A percentile compares a stretch with the other conserved stretches of the same genome.
Conservation (phyloP, 2,329 filamentous ascomycete genomes). For the Penicillium sp. region DNA sequence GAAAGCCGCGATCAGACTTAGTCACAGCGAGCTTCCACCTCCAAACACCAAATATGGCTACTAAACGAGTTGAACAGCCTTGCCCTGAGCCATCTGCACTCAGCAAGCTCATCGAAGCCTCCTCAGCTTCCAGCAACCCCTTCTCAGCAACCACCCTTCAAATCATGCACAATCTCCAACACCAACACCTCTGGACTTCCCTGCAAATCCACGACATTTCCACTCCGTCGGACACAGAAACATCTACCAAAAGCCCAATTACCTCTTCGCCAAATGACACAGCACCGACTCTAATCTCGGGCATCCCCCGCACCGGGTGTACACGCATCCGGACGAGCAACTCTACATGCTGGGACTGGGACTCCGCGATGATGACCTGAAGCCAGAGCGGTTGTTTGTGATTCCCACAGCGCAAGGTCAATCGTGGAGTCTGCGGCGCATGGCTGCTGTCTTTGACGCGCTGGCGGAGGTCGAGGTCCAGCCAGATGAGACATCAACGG, state of each 20-base stretch:
- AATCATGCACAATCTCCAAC: slow-evolving; percentile 58
- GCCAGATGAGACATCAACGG: slow-evolving; percentile 1
- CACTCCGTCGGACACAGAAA: neutral
- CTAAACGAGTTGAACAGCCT: slow-evolving; percentile 4
- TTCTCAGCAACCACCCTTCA: slow-evolving; percentile 50
- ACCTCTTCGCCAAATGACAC: slow-evolving; percentile 18
- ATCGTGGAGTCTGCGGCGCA: slow-evolving; percentile 53
- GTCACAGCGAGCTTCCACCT: neutral
- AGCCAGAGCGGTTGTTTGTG: slow-evolving; percentile 54
- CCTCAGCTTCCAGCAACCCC: slow-evolving; percentile 23
- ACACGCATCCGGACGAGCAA: slow-evolving; percentile 62
- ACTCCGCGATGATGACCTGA: slow-evolving; percentile 45
- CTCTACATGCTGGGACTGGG: slow-evolving; percentile 53
- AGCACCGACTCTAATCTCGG: slow-evolving; percentile 52
- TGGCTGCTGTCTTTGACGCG: slow-evolving; percentile 55
- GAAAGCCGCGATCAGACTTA: neutral
- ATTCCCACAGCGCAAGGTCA: slow-evolving; percentile 56
- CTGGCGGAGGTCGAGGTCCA: slow-evolving; percentile 32
- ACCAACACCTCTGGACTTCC: slow-evolving; percentile 58
- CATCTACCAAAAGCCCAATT: neutral
- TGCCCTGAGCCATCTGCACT: slow-evolving; percentile 36
- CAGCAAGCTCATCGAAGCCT: slow-evolving; percentile 36
- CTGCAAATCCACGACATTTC: slow-evolving; percentile 46
- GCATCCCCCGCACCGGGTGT: slow-evolving; percentile 56
- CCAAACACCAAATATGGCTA: slow-evolving; percentile 13